Conservation (phyloP, 768 basidiomycete genomes). For the Aureoboletus auriporus region DNA sequence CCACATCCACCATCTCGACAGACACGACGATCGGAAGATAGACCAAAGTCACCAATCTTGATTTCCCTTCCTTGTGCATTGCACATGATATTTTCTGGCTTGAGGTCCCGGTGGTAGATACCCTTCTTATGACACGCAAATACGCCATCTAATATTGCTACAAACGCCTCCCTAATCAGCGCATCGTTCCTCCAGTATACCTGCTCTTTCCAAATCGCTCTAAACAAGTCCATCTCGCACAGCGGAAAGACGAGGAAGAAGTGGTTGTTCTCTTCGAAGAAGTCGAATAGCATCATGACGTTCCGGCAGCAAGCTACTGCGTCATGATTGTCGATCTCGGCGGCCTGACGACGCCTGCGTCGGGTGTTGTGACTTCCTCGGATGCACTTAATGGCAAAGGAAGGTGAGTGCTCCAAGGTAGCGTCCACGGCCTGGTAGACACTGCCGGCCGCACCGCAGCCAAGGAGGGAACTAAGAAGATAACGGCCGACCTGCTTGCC, state of each 20-base stretch:
- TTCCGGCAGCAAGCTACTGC: constrained; percentile 42
- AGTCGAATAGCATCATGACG: constrained; percentile 63
- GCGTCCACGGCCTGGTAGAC: constrained; percentile 71
- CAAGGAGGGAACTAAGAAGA: constrained; percentile 59
- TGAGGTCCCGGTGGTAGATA: constrained; percentile 83
- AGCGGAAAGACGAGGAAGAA: constrained; percentile 67
- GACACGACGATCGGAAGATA: constrained; percentile 45
- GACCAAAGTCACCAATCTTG: constrained; percentile 74
- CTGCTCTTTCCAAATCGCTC: constrained; percentile 44
- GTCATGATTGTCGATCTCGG: constrained; percentile 60
- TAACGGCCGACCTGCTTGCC: constrained; percentile 55
- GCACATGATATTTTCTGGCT: constrained; percentile 80
- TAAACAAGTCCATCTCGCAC: constrained; percentile 63
- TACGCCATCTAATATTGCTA: constrained; percentile 77
- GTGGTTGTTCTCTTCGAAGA: constrained; percentile 53
- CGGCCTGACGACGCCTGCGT: constrained; percentile 55
- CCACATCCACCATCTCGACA: constrained; percentile 56
- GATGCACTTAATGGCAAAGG: constrained; percentile 75
- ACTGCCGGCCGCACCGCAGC: constrained; percentile 71
- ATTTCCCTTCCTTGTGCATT: constrained; percentile 48
- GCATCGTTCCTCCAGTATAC: constrained; percentile 53
- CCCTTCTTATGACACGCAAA: constrained; percentile 65
- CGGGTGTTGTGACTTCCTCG: constrained; percentile 45
- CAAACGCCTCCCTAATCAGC: constrained; percentile 62
- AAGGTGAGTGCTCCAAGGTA: constrained; percentile 33